Evolutionary conservation across 495 filamentous ascomycete species (phyloP).

Genomic region (Penicillium antarcticum): DNA sequence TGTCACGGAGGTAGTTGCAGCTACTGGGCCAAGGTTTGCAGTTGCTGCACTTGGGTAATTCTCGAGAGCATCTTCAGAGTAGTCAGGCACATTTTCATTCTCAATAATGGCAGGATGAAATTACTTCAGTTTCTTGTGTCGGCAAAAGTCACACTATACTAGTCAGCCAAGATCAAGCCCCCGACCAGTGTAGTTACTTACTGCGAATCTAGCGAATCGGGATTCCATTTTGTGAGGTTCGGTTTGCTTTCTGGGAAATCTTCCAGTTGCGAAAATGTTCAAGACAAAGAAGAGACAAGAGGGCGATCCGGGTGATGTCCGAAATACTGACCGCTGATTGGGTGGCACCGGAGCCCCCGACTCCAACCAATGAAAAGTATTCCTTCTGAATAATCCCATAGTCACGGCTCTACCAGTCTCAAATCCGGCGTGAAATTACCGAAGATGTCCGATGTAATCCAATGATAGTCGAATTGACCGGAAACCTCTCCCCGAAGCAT

Average conservation of each 20-base stretch:
- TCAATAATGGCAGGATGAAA: neutral
- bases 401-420: too few relatives aligned
- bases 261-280: neutral
- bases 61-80: slow-evolving; percentile 14
- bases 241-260: neutral
- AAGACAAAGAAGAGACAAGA: neutral
- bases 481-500: too few relatives aligned
- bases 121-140: slow-evolving; percentile 22
- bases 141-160: slow-evolving; percentile 15
- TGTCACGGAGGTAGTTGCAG: slow-evolving; percentile 14
- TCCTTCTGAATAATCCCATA: too few relatives aligned
- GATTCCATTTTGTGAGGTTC: neutral
- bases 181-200: neutral
- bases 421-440: too few relatives aligned
- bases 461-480: too few relatives aligned
- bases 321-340: too few relatives aligned
- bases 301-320: too few relatives aligned
- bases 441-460: too few relatives aligned
- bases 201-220: slow-evolving; percentile 1
- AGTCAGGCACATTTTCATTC: neutral
- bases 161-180: slow-evolving; percentile 3
- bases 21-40: slow-evolving; percentile 20
- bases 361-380: too few relatives aligned
- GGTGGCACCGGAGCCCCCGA: too few relatives aligned
- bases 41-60: slow-evolving; percentile 20